Percentiles rank a stretch among this genome's conserved stretches.
Conservation (phyloP, 2,329 filamentous ascomycete species). For the Botryotinia convoluta region DNA sequence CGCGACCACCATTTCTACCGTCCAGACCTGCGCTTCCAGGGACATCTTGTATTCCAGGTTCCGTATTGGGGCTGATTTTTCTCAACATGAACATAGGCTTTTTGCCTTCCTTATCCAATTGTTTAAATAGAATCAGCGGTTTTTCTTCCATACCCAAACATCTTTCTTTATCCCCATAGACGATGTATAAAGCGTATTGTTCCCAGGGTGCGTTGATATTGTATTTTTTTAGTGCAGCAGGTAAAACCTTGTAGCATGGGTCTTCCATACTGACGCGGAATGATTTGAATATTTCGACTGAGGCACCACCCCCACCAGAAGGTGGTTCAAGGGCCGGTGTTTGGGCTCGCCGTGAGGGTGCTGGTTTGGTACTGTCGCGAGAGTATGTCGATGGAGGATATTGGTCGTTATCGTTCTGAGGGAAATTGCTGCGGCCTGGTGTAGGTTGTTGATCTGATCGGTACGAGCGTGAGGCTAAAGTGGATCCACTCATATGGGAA, state of each 20-base stretch:
- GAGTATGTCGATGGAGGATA: slow-evolving; percentile 35
- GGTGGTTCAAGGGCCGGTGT: slow-evolving; percentile 63
- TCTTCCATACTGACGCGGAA: slow-evolving; percentile 98
- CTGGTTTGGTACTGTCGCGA: slow-evolving; percentile 37
- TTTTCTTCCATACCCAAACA: slow-evolving; percentile 91
- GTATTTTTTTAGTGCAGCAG: slow-evolving; percentile 94
- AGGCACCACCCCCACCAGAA: slow-evolving; percentile 47
- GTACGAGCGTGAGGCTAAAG: slow-evolving; percentile 61
- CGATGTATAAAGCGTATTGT: slow-evolving; percentile 96
- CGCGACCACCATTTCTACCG: slow-evolving; percentile 27
- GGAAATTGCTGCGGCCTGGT: slow-evolving; percentile 54
- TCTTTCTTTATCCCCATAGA: slow-evolving; percentile 96
- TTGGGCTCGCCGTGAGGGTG: slow-evolving; percentile 54
- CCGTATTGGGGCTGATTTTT: slow-evolving; percentile 32
- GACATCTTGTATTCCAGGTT: slow-evolving; percentile 42
- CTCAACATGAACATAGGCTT: slow-evolving; percentile 88
- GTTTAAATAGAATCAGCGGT: slow-evolving; percentile 93
- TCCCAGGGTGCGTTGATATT: slow-evolving; percentile 98
- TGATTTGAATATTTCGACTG: slow-evolving; percentile 97
- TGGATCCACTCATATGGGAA: slow-evolving; percentile 37
- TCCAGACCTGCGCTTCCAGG: slow-evolving; percentile 23
- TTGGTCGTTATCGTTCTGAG: slow-evolving; percentile 46
- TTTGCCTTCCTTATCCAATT: slow-evolving; percentile 92
- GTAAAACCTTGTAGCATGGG: slow-evolving; percentile 94
- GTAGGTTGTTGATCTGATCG: slow-evolving; percentile 52